Percentiles rank a stretch among this genome's conserved stretches.
These are phyloP conservation scores for Xerocomus brunneocitrinus DNA, from an alignment of 768 basidiomycete species.

Conservation along the genomic window DNA sequence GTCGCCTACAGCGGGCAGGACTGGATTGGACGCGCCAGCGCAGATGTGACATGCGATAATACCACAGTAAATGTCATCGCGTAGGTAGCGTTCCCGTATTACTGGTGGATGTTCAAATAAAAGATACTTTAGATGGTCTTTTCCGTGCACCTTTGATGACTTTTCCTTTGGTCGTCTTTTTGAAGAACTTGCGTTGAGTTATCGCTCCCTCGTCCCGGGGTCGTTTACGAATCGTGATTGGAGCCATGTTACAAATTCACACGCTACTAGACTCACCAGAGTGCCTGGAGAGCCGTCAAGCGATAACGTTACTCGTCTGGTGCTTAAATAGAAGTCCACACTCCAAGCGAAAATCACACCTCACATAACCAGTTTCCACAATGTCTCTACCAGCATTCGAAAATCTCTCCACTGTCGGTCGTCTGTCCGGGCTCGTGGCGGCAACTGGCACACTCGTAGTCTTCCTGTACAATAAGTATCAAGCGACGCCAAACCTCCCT, in stretches of 20 bases:
- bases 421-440: no score
- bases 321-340: no score
- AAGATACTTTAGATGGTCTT: neutral
- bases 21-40: slow-evolving; percentile 32
- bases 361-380: no score
- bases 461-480: no score
- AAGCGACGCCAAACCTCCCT: no score
- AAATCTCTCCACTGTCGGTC: no score
- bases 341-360: no score
- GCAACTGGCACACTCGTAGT: no score
- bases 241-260: slow-evolving; percentile 34
- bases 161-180: slow-evolving; percentile 91
- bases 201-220: slow-evolving; percentile 64
- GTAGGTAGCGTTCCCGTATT: slow-evolving; percentile 87
- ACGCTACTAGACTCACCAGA: neutral
- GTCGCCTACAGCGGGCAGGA: slow-evolving; percentile 59
- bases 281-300: no score
- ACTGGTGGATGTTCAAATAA: slow-evolving; percentile 43
- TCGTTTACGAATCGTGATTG: slow-evolving; percentile 72
- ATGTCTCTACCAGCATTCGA: no score
- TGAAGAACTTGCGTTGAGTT: slow-evolving; percentile 90
- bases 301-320: no score
- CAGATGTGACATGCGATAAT: slow-evolving; percentile 69
- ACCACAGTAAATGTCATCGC: slow-evolving; percentile 89
- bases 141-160: slow-evolving; percentile 75